Base-by-base conservation (phyloP, 2,329 filamentous ascomycete genomes). In the Xylaria sp. region DNA sequence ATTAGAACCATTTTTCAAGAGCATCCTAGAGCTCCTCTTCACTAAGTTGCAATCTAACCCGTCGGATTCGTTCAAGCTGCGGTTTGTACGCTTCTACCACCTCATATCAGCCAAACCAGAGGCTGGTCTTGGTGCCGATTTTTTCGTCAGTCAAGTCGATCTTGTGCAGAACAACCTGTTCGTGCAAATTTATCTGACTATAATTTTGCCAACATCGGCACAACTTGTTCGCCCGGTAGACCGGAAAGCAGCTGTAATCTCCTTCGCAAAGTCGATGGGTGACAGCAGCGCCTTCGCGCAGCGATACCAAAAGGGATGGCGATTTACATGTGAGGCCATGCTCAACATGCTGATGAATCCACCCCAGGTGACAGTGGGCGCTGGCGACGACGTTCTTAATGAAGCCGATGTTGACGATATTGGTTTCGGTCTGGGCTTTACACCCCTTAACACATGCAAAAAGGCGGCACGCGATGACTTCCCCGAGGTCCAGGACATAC, bases 371-470 rank as follows among this genome's bases (percentile, higher is more conserved):
- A 79, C 84, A 6, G 79, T 82, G 15, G 86, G 89, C 1, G 80
- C 84, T 37, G 89, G 89, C 60, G 89, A 92, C 67, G 92, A 96
- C 69, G 80, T 92, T 53, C 89, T 96, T 66, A 86, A 88, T 11
- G 95, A 98, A 74, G 89, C 92, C 2, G 94, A 98, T 72, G 91
- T 97, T 25, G 95, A 99, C 71, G 95, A 99, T 75, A 88, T 97
- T 69, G 90, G 92, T 28, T 99, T 99, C 73, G 95, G 95, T 25
- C 89, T 97, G 67, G 94, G 93, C 8, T 99, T 96, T 78, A 98
- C 95, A 0, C 89, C 92, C 33, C 85, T 99, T 66, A 96, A 94
- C 79, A 97, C 94, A 0, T 95, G 94, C 80, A 92, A 90, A 75
- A 88, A 88, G 62, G 81, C 87, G 3, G 79, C 86, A 1, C 84